Conservation (phyloP, 108 stramenopile genomes). For the Mayamaea pseudoterrestris region DNA sequence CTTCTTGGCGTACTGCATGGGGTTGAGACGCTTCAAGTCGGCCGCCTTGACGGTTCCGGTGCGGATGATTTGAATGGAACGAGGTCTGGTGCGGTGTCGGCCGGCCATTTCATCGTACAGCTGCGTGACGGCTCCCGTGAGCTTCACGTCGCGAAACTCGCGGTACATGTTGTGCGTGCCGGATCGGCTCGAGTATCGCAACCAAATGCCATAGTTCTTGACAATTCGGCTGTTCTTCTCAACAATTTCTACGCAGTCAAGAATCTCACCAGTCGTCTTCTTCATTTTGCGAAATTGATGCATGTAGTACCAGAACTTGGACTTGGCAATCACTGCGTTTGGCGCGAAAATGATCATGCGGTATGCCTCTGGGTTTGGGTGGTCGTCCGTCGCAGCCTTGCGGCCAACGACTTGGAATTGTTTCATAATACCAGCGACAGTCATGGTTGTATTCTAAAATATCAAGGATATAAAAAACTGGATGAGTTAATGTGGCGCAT, state of each 20-base stretch:
- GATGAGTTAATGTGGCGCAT: neutral
- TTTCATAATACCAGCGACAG: slow-evolving; percentile 80
- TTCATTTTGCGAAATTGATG: slow-evolving; percentile 99
- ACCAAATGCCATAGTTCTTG: slow-evolving; percentile 99
- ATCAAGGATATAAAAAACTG: neutral
- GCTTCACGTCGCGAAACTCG: slow-evolving; percentile 94
- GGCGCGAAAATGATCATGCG: slow-evolving; percentile 99
- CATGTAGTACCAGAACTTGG: slow-evolving; percentile 99
- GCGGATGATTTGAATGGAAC: slow-evolving; percentile 99
- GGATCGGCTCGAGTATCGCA: slow-evolving; percentile 96
- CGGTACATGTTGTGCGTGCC: slow-evolving; percentile 99
- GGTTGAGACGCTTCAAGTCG: slow-evolving; percentile 87
- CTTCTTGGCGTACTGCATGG: slow-evolving; percentile 82
- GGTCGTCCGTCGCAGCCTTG: slow-evolving; percentile 92
- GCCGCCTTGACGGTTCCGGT: slow-evolving; percentile 80
- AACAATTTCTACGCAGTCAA: slow-evolving; percentile 91
- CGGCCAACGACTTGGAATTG: slow-evolving; percentile 99
- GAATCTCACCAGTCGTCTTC: slow-evolving; percentile 99
- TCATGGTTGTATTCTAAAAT: slow-evolving; percentile 33
- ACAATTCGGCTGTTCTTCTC: slow-evolving; percentile 95
- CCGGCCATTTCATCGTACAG: slow-evolving; percentile 99
- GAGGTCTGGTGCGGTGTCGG: slow-evolving; percentile 95
- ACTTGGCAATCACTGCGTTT: slow-evolving; percentile 91
- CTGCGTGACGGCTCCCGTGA: slow-evolving; percentile 96
- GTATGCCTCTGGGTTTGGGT: slow-evolving; percentile 97